Evolutionary conservation across 1,284 basidiomycete species (phyloP).

Genomic region (Stygiomarasmius scandens): DNA sequence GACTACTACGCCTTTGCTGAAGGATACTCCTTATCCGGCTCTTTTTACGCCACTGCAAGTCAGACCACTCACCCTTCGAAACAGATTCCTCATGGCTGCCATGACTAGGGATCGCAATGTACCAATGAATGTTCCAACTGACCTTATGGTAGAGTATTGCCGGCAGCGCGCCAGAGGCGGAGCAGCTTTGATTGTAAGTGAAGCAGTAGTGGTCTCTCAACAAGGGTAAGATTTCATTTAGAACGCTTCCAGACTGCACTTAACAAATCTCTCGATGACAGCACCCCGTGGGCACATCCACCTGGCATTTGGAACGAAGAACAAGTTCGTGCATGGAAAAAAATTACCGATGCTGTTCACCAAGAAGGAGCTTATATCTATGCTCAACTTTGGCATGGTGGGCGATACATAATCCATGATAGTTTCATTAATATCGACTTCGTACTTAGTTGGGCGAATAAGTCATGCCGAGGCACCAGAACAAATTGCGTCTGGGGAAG

Average conservation of each 20-base stretch:
- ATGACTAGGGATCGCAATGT: conserved; percentile 36
- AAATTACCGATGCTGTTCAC: conserved; percentile 39
- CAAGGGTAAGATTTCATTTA: too few relatives aligned
- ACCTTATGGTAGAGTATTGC: conserved; percentile 42
- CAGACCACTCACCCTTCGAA: conserved; percentile 6
- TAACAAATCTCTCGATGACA: too few relatives aligned
- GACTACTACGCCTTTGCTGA: too few relatives aligned
- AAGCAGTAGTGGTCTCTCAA: conserved; percentile 42
- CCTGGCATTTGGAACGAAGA: too few relatives aligned
- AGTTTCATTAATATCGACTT: background rate
- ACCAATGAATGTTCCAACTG: conserved; percentile 21
- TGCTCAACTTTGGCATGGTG: conserved; percentile 24
- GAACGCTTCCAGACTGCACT: too few relatives aligned
- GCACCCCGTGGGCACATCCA: too few relatives aligned
- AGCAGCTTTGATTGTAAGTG: conserved; percentile 46
- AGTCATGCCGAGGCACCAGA: conserved; percentile 23
- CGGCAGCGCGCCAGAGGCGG: conserved; percentile 39
- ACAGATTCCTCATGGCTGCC: conserved; percentile 33
- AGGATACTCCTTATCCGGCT: too few relatives aligned
- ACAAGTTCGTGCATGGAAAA: conserved; percentile 41
- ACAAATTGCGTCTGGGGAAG: conserved; percentile 19
- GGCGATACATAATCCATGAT: background rate
- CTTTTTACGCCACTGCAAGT: conserved; percentile 9
- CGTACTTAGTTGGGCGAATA: conserved; percentile 18
- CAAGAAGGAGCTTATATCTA: conserved; percentile 35